phyloP scores from a whole-genome alignment of 192 early-diverging fungal species.

The Phlyctochytrium planicorne region DNA sequence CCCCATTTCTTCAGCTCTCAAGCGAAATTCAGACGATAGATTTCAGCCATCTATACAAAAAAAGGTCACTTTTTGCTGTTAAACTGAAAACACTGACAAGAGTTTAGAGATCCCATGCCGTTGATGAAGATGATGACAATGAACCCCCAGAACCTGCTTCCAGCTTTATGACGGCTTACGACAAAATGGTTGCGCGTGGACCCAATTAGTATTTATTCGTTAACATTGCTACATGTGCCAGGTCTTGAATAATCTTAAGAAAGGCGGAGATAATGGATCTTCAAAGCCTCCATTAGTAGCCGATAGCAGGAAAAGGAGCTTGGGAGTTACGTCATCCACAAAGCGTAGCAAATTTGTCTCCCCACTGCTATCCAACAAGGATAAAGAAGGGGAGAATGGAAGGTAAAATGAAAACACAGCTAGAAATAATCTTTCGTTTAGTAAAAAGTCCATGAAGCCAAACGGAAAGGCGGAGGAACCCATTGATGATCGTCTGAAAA shows the following conservation, averaged over 20 bases:
- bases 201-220: too few species aligned
- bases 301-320: not conserved
- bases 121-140: too few species aligned
- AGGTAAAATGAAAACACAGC: not conserved
- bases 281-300: not conserved
- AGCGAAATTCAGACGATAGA: too few species aligned
- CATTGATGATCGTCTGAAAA: conserved; percentile 72
- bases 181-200: too few species aligned
- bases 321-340: not conserved
- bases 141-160: too few species aligned
- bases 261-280: not conserved
- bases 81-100: too few species aligned
- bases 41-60: too few species aligned
- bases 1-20: too few species aligned
- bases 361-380: conserved; percentile 34
- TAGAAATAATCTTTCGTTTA: not conserved
- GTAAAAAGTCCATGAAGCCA: not conserved
- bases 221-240: too few species aligned
- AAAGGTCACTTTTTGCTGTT: too few species aligned
- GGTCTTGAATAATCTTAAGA: not conserved
- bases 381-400: not conserved
- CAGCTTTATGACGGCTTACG: not conserved
- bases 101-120: too few species aligned
- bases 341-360: conserved; percentile 43
- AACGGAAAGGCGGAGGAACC: conserved; percentile 1